phyloP scores from a whole-genome alignment of 2,329 filamentous ascomycete genomes.

The Fusarium tanahbumbuense region DNA sequence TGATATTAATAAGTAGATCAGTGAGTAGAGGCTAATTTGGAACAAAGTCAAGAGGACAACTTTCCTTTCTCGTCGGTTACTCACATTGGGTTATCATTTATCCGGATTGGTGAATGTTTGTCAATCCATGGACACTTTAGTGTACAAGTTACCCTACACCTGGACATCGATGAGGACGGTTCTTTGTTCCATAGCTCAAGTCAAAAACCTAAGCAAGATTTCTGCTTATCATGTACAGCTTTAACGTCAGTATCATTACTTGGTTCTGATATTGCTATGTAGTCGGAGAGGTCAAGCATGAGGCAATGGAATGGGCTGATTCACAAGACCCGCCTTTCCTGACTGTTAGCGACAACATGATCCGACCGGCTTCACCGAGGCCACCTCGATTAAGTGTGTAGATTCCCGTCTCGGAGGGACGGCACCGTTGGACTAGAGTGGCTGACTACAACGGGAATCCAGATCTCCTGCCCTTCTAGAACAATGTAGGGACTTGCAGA shows the following conservation, averaged over 20 bases:
- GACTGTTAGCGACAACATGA: background rate
- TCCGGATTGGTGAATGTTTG: background rate
- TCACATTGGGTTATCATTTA: background rate
- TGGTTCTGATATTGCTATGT: no score
- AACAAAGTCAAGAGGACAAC: background rate
- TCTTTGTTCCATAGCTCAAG: background rate
- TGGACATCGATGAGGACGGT: background rate
- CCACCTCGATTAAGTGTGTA: background rate
- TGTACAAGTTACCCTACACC: background rate
- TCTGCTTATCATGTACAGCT: background rate
- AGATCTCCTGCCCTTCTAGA: background rate
- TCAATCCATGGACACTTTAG: background rate
- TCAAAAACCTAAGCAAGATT: no score
- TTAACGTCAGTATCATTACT: no score
- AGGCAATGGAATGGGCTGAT: conserved; percentile 8
- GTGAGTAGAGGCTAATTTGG: background rate
- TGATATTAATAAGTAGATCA: background rate
- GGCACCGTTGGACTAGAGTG: conserved; percentile 7
- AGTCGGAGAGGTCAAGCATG: no score
- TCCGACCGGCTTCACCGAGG: conserved; percentile 16
- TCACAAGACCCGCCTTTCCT: conserved; percentile 5
- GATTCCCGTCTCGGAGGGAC: conserved; percentile 6
- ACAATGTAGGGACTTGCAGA: conserved; percentile 7
- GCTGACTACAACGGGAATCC: background rate
- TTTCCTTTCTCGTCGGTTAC: background rate